phyloP scores from a whole-genome alignment of 805 yeast species.

The Starmerella vaccinii region DNA sequence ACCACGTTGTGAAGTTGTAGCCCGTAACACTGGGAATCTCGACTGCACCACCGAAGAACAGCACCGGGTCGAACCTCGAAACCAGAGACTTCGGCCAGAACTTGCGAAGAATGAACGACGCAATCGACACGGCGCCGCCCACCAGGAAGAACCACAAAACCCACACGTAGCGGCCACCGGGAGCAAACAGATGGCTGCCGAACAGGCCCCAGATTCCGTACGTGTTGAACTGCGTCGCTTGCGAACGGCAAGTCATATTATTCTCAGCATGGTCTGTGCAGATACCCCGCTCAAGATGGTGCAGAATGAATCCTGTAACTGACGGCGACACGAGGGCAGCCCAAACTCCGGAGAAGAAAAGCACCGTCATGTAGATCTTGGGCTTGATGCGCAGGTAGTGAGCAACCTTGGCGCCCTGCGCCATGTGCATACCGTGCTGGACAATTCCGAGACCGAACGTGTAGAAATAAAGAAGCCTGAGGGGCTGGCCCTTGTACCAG shows the following conservation, averaged over 20 bases:
- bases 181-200: slow-evolving; percentile 51
- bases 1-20: slow-evolving; percentile 51
- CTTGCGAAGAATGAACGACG: slow-evolving; percentile 33
- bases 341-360: slow-evolving; percentile 37
- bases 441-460: slow-evolving; percentile 46
- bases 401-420: slow-evolving; percentile 39
- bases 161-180: slow-evolving; percentile 47
- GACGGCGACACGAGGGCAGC: slow-evolving; percentile 36
- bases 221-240: slow-evolving; percentile 37
- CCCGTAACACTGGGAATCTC: slow-evolving; percentile 70
- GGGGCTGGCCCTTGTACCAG: slow-evolving; percentile 36
- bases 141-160: slow-evolving; percentile 52
- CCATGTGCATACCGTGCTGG: slow-evolving; percentile 44
- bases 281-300: slow-evolving; percentile 30
- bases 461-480: slow-evolving; percentile 51
- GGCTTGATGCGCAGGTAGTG: slow-evolving; percentile 61
- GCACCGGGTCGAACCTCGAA: slow-evolving; percentile 51
- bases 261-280: slow-evolving; percentile 46
- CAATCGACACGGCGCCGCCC: slow-evolving; percentile 44
- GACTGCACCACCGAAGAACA: slow-evolving; percentile 51
- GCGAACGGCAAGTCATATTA: slow-evolving; percentile 50
- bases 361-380: slow-evolving; percentile 46
- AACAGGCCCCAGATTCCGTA: slow-evolving; percentile 57
- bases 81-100: slow-evolving; percentile 34
- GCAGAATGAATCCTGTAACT: slow-evolving; percentile 37